Evolutionary conservation across 139 green algal genomes (phyloP), one percentile per base, ranked within the genome.

Genomic region (Micromonas commoda): DNA sequence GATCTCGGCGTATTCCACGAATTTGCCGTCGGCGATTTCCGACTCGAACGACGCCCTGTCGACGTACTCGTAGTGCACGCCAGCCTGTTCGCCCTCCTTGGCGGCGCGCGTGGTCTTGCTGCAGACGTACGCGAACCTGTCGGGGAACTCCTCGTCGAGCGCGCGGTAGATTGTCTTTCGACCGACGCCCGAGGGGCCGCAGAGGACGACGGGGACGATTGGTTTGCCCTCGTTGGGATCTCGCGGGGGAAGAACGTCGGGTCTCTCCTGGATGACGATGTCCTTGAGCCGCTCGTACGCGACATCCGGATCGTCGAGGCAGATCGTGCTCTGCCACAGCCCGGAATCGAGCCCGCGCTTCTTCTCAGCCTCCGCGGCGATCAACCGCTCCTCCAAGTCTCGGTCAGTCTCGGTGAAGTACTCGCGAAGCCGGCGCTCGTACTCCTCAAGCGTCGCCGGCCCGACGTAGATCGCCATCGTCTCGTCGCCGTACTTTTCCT

Each of bases 381-480:
- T n/a, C 28, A 53, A 51, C 66, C 5, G 3, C 23, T 66, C 76
- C 0, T 77, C 64, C 9, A 92, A 82, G 20, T 85, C 78, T 26
- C 82, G 78, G 72, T 90, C 85, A 2, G 77, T 86, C 82, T 89
- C 84, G 0, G 81, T 83, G 1, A 89, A 65, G 74, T 70, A 86
- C 9, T 38, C n/a, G 60, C 60, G 60, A 24, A 68, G 24, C 24
- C 60, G 60, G 29, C 16, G 4, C 71, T 66, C 54, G 71, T 77
- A 61, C 33, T 24, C 51, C n/a, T 76, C 65, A 4, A 77, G 66
- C 63, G 60, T 83, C 2, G 81, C 75, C 26, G 89, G 89, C 24
- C 71, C 75, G 1, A 93, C 77, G 81, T 91, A 93, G 16, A 92
- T 85, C 39, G 78, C 77, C 9, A 92, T 85, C 78, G 81, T 90